Conservation (phyloP, 441 rosid genomes). For the Lepidium campestre region DNA sequence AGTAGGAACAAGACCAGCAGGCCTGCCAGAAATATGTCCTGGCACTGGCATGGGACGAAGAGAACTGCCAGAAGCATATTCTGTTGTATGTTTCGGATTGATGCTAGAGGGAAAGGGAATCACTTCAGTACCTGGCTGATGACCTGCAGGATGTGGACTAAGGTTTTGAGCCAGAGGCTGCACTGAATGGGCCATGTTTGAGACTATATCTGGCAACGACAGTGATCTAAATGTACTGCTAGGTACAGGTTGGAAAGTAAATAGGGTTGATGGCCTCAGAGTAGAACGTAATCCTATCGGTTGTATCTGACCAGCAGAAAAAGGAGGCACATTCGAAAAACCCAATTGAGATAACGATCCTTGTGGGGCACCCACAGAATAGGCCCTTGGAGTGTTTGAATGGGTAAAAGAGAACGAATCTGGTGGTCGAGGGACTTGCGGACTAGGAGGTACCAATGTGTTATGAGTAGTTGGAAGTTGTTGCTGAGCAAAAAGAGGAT, state of each 20-base stretch:
- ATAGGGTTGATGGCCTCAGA: constrained; percentile 35
- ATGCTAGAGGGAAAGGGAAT: constrained; percentile 24
- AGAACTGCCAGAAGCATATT: constrained; percentile 28
- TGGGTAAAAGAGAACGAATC: constrained; percentile 34
- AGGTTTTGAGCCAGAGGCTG: constrained; percentile 32
- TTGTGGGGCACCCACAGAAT: constrained; percentile 34
- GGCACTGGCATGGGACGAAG: constrained; percentile 23
- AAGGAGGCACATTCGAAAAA: constrained; percentile 24
- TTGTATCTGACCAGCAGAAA: constrained; percentile 36
- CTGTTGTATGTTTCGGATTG: constrained; percentile 19
- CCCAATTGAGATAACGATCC: constrained; percentile 33
- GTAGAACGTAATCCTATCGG: constrained; percentile 29
- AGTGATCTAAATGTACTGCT: constrained; percentile 29
- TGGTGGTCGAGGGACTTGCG: constrained; percentile 35
- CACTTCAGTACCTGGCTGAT: constrained; percentile 31
- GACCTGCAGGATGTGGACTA: constrained; percentile 30
- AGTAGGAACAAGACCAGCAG: constrained; percentile 27
- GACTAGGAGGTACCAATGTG: constrained; percentile 32
- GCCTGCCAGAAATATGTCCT: constrained; percentile 16
- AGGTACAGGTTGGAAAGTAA: constrained; percentile 34
- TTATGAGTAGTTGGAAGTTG: constrained; percentile 35
- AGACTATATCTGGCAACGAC: constrained; percentile 28
- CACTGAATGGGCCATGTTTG: constrained; percentile 37
- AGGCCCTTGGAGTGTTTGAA: constrained; percentile 35
- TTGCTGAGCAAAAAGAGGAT: constrained; percentile 47